Percentiles rank a stretch among this genome's conserved stretches.
Evolutionary conservation across 495 filamentous ascomycete species (phyloP).

Genomic region (Parachaetomium inaequale): DNA sequence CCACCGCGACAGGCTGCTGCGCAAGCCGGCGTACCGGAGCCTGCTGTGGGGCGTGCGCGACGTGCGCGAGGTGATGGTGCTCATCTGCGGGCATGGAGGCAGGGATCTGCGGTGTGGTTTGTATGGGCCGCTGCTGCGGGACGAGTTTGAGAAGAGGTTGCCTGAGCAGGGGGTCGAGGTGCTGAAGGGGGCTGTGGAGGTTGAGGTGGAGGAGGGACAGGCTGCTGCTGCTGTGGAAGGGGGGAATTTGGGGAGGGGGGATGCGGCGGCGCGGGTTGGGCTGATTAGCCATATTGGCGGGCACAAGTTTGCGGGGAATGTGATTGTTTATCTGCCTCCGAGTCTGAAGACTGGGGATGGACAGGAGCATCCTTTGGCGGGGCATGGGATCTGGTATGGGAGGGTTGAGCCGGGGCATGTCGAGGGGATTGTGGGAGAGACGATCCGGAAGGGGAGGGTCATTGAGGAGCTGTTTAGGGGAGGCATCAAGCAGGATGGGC

Average conservation of each 20-base stretch:
- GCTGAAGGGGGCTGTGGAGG: constrained; percentile 34
- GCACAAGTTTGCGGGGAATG: constrained; percentile 91
- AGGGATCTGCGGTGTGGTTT: constrained; percentile 78
- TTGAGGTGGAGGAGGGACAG: constrained; percentile 22
- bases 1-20: constrained; percentile 41
- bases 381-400: constrained; percentile 91
- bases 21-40: constrained; percentile 41
- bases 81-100: constrained; percentile 81
- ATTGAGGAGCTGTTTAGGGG: constrained; percentile 73
- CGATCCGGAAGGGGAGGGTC: constrained; percentile 66
- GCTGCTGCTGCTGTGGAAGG: constrained; percentile 20
- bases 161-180: constrained; percentile 37
- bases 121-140: constrained; percentile 66
- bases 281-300: constrained; percentile 87
- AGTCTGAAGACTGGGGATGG: constrained; percentile 35
- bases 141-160: constrained; percentile 58
- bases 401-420: constrained; percentile 82
- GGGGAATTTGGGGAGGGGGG: constrained; percentile 12
- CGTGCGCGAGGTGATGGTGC: constrained; percentile 63
- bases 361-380: constrained; percentile 58
- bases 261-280: constrained; percentile 57
- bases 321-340: constrained; percentile 84
- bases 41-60: constrained; percentile 50
- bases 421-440: constrained; percentile 79
- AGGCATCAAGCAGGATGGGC: constrained; percentile 47